These are phyloP conservation scores for Maudiozyma humilis DNA, from an alignment of 1,139 yeast genomes.

Conservation along the genomic window DNA sequence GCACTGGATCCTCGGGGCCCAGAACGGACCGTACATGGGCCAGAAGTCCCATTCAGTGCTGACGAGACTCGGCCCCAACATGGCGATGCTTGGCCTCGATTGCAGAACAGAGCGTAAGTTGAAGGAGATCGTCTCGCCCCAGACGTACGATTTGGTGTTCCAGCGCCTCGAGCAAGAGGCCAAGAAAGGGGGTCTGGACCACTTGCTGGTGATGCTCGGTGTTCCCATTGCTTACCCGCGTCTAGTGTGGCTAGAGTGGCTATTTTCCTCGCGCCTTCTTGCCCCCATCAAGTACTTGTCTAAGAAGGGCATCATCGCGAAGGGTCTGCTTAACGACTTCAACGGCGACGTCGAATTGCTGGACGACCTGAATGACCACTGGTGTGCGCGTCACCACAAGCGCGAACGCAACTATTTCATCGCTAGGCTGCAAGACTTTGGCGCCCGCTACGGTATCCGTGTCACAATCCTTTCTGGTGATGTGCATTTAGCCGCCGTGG, in stretches of 20 bases:
- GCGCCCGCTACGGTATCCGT: slow-evolving; percentile 56
- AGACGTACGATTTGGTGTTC: slow-evolving; percentile 57
- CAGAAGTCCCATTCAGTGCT: slow-evolving; percentile 60
- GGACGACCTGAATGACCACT: slow-evolving; percentile 91
- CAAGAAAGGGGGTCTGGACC: slow-evolving; percentile 49
- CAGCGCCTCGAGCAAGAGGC: slow-evolving; percentile 51
- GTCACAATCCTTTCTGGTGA: slow-evolving; percentile 85
- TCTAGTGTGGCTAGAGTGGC: slow-evolving; percentile 76
- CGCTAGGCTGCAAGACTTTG: slow-evolving; percentile 50
- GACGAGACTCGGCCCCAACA: slow-evolving; percentile 63
- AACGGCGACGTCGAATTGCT: slow-evolving; percentile 85
- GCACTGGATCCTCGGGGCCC: slow-evolving; percentile 48
- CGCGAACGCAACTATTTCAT: slow-evolving; percentile 62
- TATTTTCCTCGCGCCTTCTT: slow-evolving; percentile 55
- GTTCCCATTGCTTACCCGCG: slow-evolving; percentile 94
- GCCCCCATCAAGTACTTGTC: slow-evolving; percentile 64
- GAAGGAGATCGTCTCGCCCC: slow-evolving; percentile 45
- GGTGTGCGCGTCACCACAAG: slow-evolving; percentile 87
- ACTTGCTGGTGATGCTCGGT: slow-evolving; percentile 74
- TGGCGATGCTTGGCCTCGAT: slow-evolving; percentile 72
- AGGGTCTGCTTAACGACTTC: slow-evolving; percentile 77
- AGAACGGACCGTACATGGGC: slow-evolving; percentile 57
- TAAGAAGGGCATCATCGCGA: slow-evolving; percentile 53
- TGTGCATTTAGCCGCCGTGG: slow-evolving; percentile 81
- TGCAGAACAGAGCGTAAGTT: slow-evolving; percentile 85